Conservation (phyloP, 179 eudicot genomes). For the Silene vulgaris region DNA sequence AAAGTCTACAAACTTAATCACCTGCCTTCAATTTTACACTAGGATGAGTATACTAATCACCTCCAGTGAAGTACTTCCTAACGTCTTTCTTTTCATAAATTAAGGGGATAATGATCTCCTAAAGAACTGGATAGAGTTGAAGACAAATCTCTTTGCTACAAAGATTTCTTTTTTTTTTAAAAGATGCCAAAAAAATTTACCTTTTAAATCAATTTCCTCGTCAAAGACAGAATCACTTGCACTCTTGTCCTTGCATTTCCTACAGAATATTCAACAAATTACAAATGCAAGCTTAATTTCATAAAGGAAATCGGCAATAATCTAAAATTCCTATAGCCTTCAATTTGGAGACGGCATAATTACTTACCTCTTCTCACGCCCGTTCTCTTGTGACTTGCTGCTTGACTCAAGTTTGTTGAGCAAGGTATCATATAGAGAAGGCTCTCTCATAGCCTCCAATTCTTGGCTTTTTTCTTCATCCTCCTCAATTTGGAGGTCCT, state of each 20-base stretch:
- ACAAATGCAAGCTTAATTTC: neutral
- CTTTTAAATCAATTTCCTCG: slow-evolving; percentile 35
- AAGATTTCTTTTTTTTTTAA: too few relatives aligned
- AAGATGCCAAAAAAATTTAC: neutral
- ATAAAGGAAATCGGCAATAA: neutral
- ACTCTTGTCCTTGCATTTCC: slow-evolving; percentile 44
- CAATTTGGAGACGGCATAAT: neutral
- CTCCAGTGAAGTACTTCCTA: neutral
- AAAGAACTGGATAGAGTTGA: neutral
- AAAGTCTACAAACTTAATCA: neutral
- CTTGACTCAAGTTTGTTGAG: slow-evolving; percentile 40
- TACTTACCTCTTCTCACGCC: slow-evolving; percentile 44
- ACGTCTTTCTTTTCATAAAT: neutral
- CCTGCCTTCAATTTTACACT: neutral
- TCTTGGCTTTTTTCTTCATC: slow-evolving; percentile 40
- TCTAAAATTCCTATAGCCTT: neutral
- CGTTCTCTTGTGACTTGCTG: slow-evolving; percentile 29
- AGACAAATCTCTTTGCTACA: neutral
- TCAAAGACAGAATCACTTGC: slow-evolving; percentile 44
- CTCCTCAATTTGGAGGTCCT: slow-evolving; percentile 19
- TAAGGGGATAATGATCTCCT: neutral
- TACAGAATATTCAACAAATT: slow-evolving; percentile 21
- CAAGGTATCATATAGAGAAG: slow-evolving; percentile 51
- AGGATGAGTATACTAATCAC: neutral
- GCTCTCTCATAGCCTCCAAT: slow-evolving; percentile 34